phyloP scores from a whole-genome alignment of 257 asterid genomes.

The Fraxinus quadrangulata region DNA sequence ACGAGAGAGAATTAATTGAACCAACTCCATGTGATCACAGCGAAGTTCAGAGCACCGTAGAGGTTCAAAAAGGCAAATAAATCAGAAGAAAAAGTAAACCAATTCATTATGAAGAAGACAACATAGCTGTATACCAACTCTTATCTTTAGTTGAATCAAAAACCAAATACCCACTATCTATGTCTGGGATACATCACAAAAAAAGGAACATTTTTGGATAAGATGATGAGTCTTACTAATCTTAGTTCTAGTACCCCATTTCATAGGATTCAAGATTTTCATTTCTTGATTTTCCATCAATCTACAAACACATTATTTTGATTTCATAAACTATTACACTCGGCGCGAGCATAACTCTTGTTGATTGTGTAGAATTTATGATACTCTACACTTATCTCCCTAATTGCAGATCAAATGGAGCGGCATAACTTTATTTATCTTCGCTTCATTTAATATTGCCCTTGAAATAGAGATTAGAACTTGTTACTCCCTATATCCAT shows the following conservation, averaged over 20 bases:
- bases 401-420: too few relatives aligned
- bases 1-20: background rate
- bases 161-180: constrained; percentile 64
- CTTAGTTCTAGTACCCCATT: too few relatives aligned
- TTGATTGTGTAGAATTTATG: background rate
- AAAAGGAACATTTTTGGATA: constrained; percentile 29
- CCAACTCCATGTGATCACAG: constrained; percentile 3
- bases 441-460: too few relatives aligned
- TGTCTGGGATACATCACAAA: constrained; percentile 51
- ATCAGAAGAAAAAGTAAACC: constrained; percentile 55
- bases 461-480: too few relatives aligned
- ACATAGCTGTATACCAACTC: constrained; percentile 34
- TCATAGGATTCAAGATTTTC: background rate
- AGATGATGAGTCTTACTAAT: background rate
- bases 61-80: constrained; percentile 55
- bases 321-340: too few relatives aligned
- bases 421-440: too few relatives aligned
- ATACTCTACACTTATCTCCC: background rate
- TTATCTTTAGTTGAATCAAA: constrained; percentile 45
- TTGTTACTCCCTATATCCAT: too few relatives aligned
- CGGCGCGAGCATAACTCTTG: too few relatives aligned
- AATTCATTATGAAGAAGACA: constrained; percentile 47
- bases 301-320: too few relatives aligned
- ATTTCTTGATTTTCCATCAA: background rate
- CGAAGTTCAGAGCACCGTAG: constrained; percentile 31